Base-by-base conservation (phyloP, 352 stramenopile genomes). In the Albugo candida region DNA sequence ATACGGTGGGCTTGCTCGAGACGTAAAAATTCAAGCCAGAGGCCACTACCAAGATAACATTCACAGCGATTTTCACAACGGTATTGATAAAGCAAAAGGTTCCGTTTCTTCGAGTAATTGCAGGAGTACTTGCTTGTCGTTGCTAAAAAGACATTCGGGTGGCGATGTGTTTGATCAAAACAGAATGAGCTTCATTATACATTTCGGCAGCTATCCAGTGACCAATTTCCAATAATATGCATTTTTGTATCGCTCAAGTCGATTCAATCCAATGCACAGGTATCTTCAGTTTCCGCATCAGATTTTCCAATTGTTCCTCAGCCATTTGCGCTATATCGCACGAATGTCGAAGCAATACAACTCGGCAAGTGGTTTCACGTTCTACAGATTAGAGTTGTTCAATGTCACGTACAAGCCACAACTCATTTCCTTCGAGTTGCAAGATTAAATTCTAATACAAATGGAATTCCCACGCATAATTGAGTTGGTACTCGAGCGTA, bases 361-460 rank as follows among this genome's bases (percentile, higher is more conserved):
- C 60, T 27, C 69, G 71, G 21, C 68, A 76, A 5, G 73, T 78
- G 36, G 55, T 45, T 13, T 66, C 64, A 16, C 80, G 77, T 56
- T 86, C 71, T 11, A 31, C 50, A 13, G 52, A 31, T 78, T 56
- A 5, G 65, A 69, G 47, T 87, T 80, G 47, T 81, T 89, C 13
- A 88, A 61, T 13, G 76, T 59, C 24, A 93, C 77, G 51, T 87
- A 88, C 8, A 87, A 44, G 52, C 69, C 76, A 85, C 36, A 81
- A 41, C 3, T 68, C 65, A 24, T 55, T 64, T 13, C 70, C 56
- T 41, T 88, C 67, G 11, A 92, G 57, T 56, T 88, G 70, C 11
- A 66, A 62, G 38, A 92, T 79, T 20, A 84, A 92, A 55, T 83
- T 81, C 18, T 82, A 69, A 27, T 83, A 66, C 27, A 89, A 67